Percentiles rank a stretch among this genome's conserved stretches.
Evolutionary conservation across 768 basidiomycete genomes (phyloP).

Genomic region (Suillus placidus): DNA sequence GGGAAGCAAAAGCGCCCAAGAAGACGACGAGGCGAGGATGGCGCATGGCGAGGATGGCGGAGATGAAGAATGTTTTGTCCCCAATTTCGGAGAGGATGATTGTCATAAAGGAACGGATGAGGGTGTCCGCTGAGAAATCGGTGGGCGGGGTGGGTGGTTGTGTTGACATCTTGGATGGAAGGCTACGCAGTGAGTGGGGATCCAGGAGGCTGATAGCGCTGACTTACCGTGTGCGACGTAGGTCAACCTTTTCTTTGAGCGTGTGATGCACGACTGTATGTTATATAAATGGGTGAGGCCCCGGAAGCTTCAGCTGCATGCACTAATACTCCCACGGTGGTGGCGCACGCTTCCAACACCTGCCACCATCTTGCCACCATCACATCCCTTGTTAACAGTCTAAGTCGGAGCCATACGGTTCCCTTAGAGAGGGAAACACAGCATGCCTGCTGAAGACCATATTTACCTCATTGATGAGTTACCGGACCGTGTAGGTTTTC

Average conservation of each 20-base stretch:
- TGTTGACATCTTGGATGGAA: background rate
- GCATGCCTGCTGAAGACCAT: too few species aligned
- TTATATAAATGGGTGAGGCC: background rate
- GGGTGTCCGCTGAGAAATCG: conserved; percentile 41
- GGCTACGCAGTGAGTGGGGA: background rate
- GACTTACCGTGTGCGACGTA: background rate
- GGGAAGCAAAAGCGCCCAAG: conserved; percentile 82
- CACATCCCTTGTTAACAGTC: too few species aligned
- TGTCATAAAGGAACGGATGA: conserved; percentile 82
- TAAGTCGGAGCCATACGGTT: too few species aligned
- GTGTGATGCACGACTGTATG: background rate
- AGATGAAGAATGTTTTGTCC: conserved; percentile 90
- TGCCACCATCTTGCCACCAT: too few species aligned
- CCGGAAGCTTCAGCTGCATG: too few species aligned
- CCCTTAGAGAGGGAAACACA: too few species aligned
- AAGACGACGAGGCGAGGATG: conserved; percentile 88
- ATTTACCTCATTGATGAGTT: too few species aligned
- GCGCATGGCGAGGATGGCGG: conserved; percentile 92
- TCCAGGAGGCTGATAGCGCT: background rate
- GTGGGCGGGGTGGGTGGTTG: background rate
- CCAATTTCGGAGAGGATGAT: conserved; percentile 94
- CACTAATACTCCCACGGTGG: too few species aligned
- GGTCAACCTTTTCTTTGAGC: background rate
- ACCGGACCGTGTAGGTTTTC: too few species aligned
- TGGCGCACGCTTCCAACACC: too few species aligned